Base-by-base conservation (phyloP, 106 monocot genomes). In the Apostasia ramifera region DNA sequence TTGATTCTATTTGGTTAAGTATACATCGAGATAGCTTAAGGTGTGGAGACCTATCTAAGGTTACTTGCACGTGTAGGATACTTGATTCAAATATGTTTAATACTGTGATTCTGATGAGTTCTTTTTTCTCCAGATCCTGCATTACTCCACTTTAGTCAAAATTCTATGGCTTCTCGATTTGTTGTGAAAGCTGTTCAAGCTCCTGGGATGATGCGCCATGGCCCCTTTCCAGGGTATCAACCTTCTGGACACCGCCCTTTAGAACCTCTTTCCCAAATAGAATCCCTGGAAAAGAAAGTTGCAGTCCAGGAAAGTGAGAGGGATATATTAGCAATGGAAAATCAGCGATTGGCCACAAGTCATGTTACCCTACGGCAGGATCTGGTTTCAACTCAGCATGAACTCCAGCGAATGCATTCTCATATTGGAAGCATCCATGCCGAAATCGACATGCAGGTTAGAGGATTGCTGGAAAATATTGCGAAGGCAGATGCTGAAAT, bases 151-250 rank as follows among this genome's bases (percentile, higher is more conserved):
- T 48, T 67, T 56, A 59, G 13, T 59, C 57, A 48, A 59, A 48
- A 37, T 37, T 45, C 1, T 26, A 85, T 81, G 81, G 71, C 81
- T 72, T 44, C 72, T 2, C 77, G 78, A 68, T 79, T 69, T 56
- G 78, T 76, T 43, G 74, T 83, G 15, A 76, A 56, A 26, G 12
- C 74, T 41, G 73, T 70, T 45, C 84, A 86, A 70, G 81, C 84
- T 48, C 80, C 93, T 8, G 82, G 89, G 55, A 78, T 81, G 81
- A 81, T 86, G 84, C 86, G 77, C 38, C 79, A 89, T 76, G 92
- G 79, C 15, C 78, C 92, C 8, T 69, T 79, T 70, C 83, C 82
- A 71, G 59, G 71, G 5, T 8, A 56, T 69, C 9, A 11, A 2
- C 44, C 44, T 56, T 69, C 69, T 66, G 54, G 13, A 48, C 84